Base-by-base conservation (phyloP, 2,329 filamentous ascomycete genomes). In the Stemphylium vesicarium region DNA sequence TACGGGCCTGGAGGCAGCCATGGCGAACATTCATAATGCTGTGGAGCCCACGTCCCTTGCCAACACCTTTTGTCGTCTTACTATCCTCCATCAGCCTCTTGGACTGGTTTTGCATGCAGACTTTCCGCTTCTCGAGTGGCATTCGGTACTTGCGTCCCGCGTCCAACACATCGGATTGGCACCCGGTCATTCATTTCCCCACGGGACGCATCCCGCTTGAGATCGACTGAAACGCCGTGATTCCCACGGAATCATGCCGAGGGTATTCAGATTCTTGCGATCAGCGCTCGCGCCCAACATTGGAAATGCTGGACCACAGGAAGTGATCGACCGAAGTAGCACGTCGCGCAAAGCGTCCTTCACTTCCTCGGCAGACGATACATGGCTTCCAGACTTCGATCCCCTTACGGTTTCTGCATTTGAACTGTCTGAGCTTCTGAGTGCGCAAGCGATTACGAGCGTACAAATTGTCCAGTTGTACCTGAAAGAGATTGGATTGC, bases 401-500 rank as follows among this genome's bases (percentile, higher is more conserved):
- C 72, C 69, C 4, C 68, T 75, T 24, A 60, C 64, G 2, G 56
- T 63, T 1, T 69, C 71, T 4, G 72, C 71, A 3, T 72, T 64
- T 26, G 67, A 72, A 52, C 60, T 74, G 2, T 68, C 71, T 4
- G 65, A 72, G 44, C 60, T 75, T 49, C 47, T 75, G 33, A 68
- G 68, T 44, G 62, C 68, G 9, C 58, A 64, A 10, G 64, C 60
- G 4, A 63, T 75, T 10, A 68, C 69, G 4, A 73, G 71, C 24
- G 72, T 75, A 5, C 71, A 74, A 48, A 73, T 75, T 47, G 69
- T 75, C 26, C 66, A 73, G 36, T 47, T 68, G 13, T 74, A 74
- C 57, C 53, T 75, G 18, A 62, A 66, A 12, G 67, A 74, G 36
- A 75, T 74, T 46, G 71, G 73, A 33, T 51, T 68, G 46, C 72